Evolutionary conservation across 148 eudicot genomes (phyloP).

Genomic region (Polygonum aviculare): DNA sequence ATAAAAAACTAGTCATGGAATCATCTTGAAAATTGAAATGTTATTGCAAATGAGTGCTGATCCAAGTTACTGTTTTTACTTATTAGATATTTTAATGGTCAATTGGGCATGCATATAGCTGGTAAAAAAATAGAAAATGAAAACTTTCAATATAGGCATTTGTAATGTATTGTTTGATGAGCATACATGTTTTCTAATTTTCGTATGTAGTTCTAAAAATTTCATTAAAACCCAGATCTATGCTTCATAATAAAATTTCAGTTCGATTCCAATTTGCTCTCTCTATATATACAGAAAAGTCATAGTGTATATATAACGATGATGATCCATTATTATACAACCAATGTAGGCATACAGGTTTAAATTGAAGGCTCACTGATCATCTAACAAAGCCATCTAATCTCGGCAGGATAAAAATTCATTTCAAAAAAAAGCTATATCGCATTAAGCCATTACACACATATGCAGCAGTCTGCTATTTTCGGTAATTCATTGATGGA

Average conservation of each 20-base stretch:
- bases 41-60: neutral
- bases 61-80: neutral
- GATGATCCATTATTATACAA: neutral
- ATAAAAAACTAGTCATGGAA: neutral
- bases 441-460: neutral
- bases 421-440: neutral
- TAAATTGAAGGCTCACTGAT: neutral
- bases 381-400: neutral
- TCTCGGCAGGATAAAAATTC: neutral
- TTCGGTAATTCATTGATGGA: neutral
- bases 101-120: neutral
- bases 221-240: neutral
- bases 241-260: neutral
- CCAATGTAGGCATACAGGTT: neutral
- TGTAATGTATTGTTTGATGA: neutral
- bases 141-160: neutral
- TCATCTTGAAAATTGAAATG: neutral
- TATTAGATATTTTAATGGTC: neutral
- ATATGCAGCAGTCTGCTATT: neutral
- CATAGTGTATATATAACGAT: neutral
- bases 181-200: neutral
- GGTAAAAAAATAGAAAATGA: neutral
- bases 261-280: neutral
- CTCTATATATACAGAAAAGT: neutral
- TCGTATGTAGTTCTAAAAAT: neutral